Evolutionary conservation across 176 grass and related monocot genomes (phyloP).

Genomic region (Elaeis guineensis): DNA sequence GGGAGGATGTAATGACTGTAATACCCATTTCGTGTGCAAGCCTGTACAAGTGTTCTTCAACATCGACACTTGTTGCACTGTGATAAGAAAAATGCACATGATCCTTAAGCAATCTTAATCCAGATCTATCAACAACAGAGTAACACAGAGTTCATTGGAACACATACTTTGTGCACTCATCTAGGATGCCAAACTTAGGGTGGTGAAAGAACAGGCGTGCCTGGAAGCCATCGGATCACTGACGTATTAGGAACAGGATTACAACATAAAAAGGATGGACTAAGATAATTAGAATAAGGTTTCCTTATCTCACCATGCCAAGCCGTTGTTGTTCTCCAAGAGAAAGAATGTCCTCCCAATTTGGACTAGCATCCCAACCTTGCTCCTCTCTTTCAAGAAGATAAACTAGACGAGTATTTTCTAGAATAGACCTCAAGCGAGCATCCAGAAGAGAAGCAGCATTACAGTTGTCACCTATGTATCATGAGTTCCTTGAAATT

Average conservation of each 20-base stretch:
- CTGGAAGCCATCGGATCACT: conserved; percentile 23
- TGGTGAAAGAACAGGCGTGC: conserved; percentile 92
- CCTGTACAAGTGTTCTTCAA: conserved; percentile 94
- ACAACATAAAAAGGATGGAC: too few relatives aligned
- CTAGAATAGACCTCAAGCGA: conserved; percentile 73
- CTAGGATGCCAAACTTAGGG: conserved; percentile 86
- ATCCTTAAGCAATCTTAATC: background rate
- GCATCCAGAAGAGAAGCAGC: conserved; percentile 50
- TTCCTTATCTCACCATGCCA: conserved; percentile 61
- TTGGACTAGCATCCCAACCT: conserved; percentile 89
- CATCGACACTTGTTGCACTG: conserved; percentile 96
- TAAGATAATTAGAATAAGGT: too few relatives aligned
- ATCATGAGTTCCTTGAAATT: background rate
- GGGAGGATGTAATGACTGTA: conserved; percentile 93
- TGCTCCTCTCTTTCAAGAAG: conserved; percentile 69
- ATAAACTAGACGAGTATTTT: conserved; percentile 72
- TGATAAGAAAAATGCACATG: conserved; percentile 18
- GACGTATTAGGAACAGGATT: background rate
- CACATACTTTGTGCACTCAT: conserved; percentile 86
- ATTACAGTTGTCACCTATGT: conserved; percentile 35
- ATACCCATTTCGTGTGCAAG: conserved; percentile 84
- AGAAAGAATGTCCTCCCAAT: conserved; percentile 89
- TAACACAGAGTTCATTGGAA: background rate
- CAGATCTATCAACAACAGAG: too few relatives aligned
- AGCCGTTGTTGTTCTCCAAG: conserved; percentile 94